phyloP scores from a whole-genome alignment of 2,329 filamentous ascomycete species.

The Chrysosphaeria jannelii region DNA sequence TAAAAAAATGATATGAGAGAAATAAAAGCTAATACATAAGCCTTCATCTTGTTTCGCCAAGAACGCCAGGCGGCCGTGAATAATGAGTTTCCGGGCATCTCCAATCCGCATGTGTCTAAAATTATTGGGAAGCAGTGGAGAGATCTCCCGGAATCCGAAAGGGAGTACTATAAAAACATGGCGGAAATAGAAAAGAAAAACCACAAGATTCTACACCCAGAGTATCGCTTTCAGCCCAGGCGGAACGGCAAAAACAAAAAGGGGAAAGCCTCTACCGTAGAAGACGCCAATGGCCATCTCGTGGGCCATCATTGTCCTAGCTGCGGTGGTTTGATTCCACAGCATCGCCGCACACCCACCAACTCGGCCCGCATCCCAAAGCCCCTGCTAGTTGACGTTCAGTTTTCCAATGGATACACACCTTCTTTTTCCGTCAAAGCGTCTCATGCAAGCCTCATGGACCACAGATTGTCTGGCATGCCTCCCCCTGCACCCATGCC shows the following conservation, averaged over 20 bases:
- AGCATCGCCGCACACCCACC: too few species aligned
- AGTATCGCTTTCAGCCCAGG: constrained; percentile 80
- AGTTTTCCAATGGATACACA: too few species aligned
- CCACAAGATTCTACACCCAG: constrained; percentile 70
- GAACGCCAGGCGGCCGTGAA: constrained; percentile 66
- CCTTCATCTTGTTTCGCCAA: constrained; percentile 92
- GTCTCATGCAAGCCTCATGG: too few species aligned
- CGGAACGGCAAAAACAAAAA: constrained; percentile 27
- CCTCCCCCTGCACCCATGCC: too few species aligned
- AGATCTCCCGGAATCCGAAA: constrained; percentile 39
- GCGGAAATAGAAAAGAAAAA: constrained; percentile 82
- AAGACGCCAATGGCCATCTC: too few species aligned
- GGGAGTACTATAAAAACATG: constrained; percentile 63
- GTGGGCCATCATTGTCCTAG: too few species aligned
- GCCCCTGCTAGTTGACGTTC: too few species aligned
- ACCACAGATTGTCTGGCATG: too few species aligned
- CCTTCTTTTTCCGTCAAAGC: too few species aligned
- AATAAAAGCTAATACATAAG: constrained; percentile 12
- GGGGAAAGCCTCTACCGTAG: too few species aligned
- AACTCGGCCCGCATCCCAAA: too few species aligned
- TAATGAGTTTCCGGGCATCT: constrained; percentile 54
- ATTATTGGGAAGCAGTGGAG: constrained; percentile 90
- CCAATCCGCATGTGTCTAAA: constrained; percentile 90
- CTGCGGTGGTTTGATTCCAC: too few species aligned
- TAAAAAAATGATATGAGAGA: not conserved